Evolutionary conservation across 2,329 filamentous ascomycete genomes (phyloP), one percentile per base, ranked within the genome.

Genomic region (Didymella arachidicola): DNA sequence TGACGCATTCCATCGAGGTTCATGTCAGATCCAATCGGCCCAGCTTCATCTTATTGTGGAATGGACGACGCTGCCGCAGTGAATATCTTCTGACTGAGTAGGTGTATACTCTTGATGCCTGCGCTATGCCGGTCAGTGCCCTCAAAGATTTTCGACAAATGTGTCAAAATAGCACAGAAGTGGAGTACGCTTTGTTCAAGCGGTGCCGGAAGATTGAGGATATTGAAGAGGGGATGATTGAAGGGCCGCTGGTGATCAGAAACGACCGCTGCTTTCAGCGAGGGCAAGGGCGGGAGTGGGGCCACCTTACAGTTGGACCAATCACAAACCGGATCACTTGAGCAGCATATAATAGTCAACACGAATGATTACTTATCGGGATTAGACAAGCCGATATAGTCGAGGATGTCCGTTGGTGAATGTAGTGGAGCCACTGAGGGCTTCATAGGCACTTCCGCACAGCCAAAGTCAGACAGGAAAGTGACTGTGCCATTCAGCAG

Each of bases 221-320:
- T 19, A 43, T 34, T 22, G 14, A 12, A 27, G 26, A 29, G 42
- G 26, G n/a, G 4, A 29, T 22, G 29, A 26, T 34, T 42, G 32
- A 38, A 47, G 16, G 34, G 50, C 26, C 12, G 32, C 32, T 41
- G 27, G 48, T 43, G 7, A 34, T 30, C n/a, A 56, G 34, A 32
- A 30, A 42, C 48, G 22, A 16, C 47, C 38, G 49, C 43, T 46
- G 51, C 44, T 62, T 65, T 61, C 59, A 59, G 64, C 45, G 19
- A 10, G 27, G 18, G 41, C 41, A 52, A 53, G 58, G 62, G 60
- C 55, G 27, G 10, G 14, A 46, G 36, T 19, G 39, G 39, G 27
- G 39, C 30, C 44, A 19, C 36, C 22, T 53, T 60, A 64, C 63
- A 61, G 61, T 57, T 61, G 59, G 57, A 56, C 48, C 14, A 47